Conservation (phyloP, 2,329 filamentous ascomycete genomes). For the Colletotrichum phormii region DNA sequence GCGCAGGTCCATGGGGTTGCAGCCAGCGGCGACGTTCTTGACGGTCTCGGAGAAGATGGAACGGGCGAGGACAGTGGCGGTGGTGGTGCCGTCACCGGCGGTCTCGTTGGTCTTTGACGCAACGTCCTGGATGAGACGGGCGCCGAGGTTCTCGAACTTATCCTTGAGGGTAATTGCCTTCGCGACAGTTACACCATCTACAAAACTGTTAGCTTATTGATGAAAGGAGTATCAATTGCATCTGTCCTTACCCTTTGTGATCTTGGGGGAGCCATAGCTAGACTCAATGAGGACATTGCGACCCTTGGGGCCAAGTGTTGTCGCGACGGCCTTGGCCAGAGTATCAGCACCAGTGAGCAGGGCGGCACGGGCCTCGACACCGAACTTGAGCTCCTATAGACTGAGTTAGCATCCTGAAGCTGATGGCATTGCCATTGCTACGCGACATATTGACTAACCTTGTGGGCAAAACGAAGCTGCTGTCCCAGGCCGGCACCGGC, state of each 20-base stretch:
- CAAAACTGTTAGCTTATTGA: constrained; percentile 39
- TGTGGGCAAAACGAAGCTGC: constrained; percentile 97
- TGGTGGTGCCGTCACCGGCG: constrained; percentile 98
- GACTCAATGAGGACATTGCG: constrained; percentile 99
- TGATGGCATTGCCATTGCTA: constrained; percentile 36
- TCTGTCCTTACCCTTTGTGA: constrained; percentile 86
- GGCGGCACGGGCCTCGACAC: constrained; percentile 90
- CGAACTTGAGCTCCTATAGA: constrained; percentile 93
- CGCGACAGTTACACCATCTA: constrained; percentile 89
- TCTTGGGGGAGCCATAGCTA: constrained; percentile 98
- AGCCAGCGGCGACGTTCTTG: constrained; percentile 99
- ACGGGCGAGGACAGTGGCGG: constrained; percentile 94
- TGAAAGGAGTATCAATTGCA: neutral
- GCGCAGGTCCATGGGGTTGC: constrained; percentile 99
- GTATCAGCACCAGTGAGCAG: constrained; percentile 96
- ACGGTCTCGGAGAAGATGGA: constrained; percentile 99
- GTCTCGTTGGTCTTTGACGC: constrained; percentile 99
- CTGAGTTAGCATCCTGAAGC: constrained; percentile 43
- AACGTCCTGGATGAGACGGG: constrained; percentile 95
- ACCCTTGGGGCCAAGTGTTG: constrained; percentile 97
- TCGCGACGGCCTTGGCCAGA: constrained; percentile 93
- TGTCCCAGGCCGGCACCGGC: constrained; percentile 76
- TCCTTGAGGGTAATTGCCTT: constrained; percentile 94
- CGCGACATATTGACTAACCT: constrained; percentile 68
- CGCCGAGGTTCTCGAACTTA: constrained; percentile 99